Percentiles rank a stretch among this genome's conserved stretches.
phyloP scores from a whole-genome alignment of 2,329 filamentous ascomycete species.

The Trichophaea hybrida region DNA sequence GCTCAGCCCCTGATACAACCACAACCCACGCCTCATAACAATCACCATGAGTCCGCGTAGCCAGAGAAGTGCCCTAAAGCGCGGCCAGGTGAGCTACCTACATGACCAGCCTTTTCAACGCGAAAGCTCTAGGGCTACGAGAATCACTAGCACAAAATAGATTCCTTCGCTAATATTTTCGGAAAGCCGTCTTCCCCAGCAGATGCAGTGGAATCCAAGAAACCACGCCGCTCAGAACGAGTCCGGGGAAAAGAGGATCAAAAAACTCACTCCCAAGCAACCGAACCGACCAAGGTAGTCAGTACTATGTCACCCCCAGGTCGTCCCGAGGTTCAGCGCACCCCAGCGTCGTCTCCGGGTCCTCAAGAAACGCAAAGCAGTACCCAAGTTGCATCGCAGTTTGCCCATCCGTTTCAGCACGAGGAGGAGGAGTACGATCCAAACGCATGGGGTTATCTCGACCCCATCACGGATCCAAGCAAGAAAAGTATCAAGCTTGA shows the following conservation, averaged over 20 bases:
- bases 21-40: not conserved
- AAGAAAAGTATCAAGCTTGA: slow-evolving; percentile 50
- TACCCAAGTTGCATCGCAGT: slow-evolving; percentile 70
- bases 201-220: slow-evolving; percentile 14
- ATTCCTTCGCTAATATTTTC: slow-evolving; percentile 10
- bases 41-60: slow-evolving; percentile 14
- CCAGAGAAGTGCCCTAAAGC: slow-evolving; percentile 18
- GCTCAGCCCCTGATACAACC: not conserved
- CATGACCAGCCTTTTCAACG: not conserved
- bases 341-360: slow-evolving; percentile 33
- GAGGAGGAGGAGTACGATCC: slow-evolving; percentile 50
- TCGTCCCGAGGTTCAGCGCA: not conserved
- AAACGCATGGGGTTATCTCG: slow-evolving; percentile 89
- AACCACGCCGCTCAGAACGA: slow-evolving; percentile 18
- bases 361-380: slow-evolving; percentile 47
- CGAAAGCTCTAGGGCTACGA: not conserved
- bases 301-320: not conserved
- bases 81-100: slow-evolving; percentile 14
- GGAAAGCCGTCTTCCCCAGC: slow-evolving; percentile 17
- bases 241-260: slow-evolving; percentile 7
- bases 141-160: not conserved
- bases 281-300: not conserved
- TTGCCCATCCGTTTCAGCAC: slow-evolving; percentile 56
- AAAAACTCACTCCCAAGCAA: not conserved
- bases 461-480: slow-evolving; percentile 46